These are phyloP conservation scores for Alloascoidea africana DNA, from an alignment of 805 yeast species.

Conservation along the genomic window DNA sequence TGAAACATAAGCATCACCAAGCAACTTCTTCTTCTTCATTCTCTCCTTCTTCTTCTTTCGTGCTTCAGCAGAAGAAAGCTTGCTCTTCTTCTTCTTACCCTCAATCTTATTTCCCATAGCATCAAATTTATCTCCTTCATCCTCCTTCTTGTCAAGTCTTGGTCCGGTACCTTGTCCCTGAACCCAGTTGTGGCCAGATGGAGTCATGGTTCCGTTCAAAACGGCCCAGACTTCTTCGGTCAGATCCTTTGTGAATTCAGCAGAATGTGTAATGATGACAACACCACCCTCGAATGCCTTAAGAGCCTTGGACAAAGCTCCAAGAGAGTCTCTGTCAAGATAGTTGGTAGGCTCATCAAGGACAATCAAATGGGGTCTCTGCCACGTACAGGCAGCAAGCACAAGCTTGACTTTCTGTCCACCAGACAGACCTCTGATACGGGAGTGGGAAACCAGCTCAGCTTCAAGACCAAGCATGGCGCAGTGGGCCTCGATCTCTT, in stretches of 20 bases:
- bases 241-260: conserved; percentile 98
- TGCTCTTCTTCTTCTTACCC: conserved; percentile 88
- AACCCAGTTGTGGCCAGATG: conserved; percentile 99
- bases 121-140: conserved; percentile 95
- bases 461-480: conserved; percentile 96
- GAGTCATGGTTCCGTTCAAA: conserved; percentile 94
- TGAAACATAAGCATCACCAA: conserved; percentile 98
- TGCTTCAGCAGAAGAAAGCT: conserved; percentile 96
- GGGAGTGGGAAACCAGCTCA: conserved; percentile 98
- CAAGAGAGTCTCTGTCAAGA: conserved; percentile 87
- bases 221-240: conserved; percentile 99
- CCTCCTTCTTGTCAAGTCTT: conserved; percentile 95
- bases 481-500: conserved; percentile 99
- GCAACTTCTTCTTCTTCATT: conserved; percentile 99
- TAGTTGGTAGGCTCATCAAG: conserved; percentile 97
- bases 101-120: conserved; percentile 99
- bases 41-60: conserved; percentile 99
- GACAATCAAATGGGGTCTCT: conserved; percentile 98
- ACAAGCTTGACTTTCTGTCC: conserved; percentile 99
- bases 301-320: conserved; percentile 98
- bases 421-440: conserved; percentile 99
- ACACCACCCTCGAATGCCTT: conserved; percentile 99
- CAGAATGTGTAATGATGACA: conserved; percentile 98
- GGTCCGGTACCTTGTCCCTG: conserved; percentile 99
- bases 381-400: conserved; percentile 99